Conservation (phyloP, 2,329 filamentous ascomycete genomes). For the Rosellinia necatrix region DNA sequence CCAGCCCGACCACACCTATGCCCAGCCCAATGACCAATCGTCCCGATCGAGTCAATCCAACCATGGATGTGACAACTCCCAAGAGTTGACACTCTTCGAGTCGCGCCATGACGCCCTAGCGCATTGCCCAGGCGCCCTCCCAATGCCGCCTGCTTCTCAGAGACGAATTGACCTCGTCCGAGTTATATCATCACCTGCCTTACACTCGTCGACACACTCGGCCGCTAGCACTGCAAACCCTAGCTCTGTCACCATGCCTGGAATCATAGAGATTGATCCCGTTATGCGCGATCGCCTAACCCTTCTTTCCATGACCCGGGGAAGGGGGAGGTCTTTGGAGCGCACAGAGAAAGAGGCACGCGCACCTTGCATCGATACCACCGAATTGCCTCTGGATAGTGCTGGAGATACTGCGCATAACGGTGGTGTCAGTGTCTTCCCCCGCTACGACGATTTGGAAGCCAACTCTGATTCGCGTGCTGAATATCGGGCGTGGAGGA, state of each 20-base stretch:
- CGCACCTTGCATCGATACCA: conserved; percentile 38
- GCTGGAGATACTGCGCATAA: conserved; percentile 43
- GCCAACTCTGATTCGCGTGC: conserved; percentile 35
- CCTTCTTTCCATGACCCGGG: conserved; percentile 39
- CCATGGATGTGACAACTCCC: conserved; percentile 29
- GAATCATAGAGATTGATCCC: conserved; percentile 42
- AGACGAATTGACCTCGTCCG: conserved; percentile 41
- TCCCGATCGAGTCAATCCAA: conserved; percentile 28
- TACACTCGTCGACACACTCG: conserved; percentile 17
- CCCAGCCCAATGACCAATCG: conserved; percentile 28
- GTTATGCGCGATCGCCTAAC: conserved; percentile 44
- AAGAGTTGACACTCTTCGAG: conserved; percentile 30
- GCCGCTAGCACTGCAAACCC: conserved; percentile 29
- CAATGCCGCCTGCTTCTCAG: conserved; percentile 44
- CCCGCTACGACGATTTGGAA: conserved; percentile 29
- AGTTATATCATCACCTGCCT: conserved; percentile 34
- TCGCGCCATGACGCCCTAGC: conserved; percentile 44
- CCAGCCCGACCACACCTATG: conserved; percentile 32
- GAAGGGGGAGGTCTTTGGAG: conserved; percentile 48
- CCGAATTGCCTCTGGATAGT: conserved; percentile 36
- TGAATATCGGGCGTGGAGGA: conserved; percentile 45
- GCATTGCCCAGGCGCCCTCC: conserved; percentile 43
- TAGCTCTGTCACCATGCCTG: conserved; percentile 36
- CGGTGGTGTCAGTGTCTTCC: conserved; percentile 24
- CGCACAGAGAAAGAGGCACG: conserved; percentile 49